phyloP scores from a whole-genome alignment of 495 filamentous ascomycete genomes.

The Neurospora sp. region DNA sequence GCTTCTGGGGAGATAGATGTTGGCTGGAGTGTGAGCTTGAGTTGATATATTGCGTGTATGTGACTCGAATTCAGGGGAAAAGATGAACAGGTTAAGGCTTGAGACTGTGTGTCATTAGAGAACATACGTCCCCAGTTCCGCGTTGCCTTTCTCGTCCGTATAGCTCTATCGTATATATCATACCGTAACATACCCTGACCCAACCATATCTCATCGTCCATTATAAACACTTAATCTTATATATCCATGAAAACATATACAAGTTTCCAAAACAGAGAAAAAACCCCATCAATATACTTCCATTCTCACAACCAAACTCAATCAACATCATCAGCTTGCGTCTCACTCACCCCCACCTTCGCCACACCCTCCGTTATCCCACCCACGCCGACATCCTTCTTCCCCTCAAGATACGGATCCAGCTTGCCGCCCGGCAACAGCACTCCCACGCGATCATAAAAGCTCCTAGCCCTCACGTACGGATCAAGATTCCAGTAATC shows the following conservation, averaged over 20 bases:
- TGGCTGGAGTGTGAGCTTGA: too few relatives aligned
- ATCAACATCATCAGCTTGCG: constrained; percentile 45
- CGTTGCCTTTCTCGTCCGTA: neutral
- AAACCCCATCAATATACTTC: neutral
- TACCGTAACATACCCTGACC: neutral
- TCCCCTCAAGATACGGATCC: constrained; percentile 51
- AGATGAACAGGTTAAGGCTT: neutral
- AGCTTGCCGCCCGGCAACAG: constrained; percentile 55
- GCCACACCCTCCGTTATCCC: constrained; percentile 18
- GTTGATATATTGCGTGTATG: too few relatives aligned
- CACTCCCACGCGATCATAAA: constrained; percentile 67
- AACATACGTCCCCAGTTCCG: neutral
- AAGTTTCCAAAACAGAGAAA: neutral
- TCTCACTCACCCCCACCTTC: constrained; percentile 23
- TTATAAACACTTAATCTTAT: neutral
- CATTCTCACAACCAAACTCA: constrained; percentile 13
- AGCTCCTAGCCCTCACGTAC: constrained; percentile 58
- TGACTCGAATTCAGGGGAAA: too few relatives aligned
- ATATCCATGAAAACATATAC: neutral
- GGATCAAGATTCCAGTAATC: constrained; percentile 84
- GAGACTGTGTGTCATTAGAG: neutral
- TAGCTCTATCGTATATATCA: neutral
- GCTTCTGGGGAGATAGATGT: too few relatives aligned
- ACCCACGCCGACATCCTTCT: constrained; percentile 16
- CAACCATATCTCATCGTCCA: neutral